A percentile compares a stretch with the other conserved stretches of the same genome.
These are phyloP conservation scores for Tolypocladium paradoxum DNA, from an alignment of 2,329 filamentous ascomycete genomes.

Conservation along the genomic window DNA sequence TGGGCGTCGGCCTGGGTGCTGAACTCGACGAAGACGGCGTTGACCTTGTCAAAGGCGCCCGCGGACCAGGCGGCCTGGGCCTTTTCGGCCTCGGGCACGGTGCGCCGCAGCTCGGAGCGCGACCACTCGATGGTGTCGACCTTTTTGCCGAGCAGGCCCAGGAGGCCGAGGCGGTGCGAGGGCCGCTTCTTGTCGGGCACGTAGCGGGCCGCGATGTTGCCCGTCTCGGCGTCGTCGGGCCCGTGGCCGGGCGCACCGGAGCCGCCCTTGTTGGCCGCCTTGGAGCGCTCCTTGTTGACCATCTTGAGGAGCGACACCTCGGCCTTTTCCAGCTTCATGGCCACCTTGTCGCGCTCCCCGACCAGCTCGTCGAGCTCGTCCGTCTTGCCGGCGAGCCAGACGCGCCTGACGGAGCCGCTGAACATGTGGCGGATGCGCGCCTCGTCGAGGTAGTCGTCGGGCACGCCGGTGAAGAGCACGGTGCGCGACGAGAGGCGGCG, in stretches of 20 bases:
- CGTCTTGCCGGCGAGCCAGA: constrained; percentile 74
- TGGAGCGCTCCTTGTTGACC: constrained; percentile 26
- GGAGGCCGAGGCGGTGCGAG: constrained; percentile 51
- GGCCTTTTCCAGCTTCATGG: constrained; percentile 70
- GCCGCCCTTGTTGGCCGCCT: constrained; percentile 22
- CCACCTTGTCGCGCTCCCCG: constrained; percentile 61
- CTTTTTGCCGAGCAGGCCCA: constrained; percentile 52
- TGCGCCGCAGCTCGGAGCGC: constrained; percentile 44
- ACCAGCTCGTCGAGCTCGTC: constrained; percentile 68
- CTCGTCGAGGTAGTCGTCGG: constrained; percentile 64
- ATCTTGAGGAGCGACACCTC: constrained; percentile 72
- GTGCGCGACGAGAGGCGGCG: constrained; percentile 81
- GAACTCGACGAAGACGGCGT: constrained; percentile 90
- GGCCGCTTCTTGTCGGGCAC: constrained; percentile 58
- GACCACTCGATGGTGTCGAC: constrained; percentile 86
- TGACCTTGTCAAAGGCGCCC: constrained; percentile 52
- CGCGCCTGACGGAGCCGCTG: constrained; percentile 63
- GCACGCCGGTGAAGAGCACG: constrained; percentile 85
- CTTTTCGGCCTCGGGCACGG: constrained; percentile 54
- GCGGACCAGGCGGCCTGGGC: constrained; percentile 52
- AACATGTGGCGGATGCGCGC: constrained; percentile 66
- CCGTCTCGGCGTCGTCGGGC: constrained; percentile 49
- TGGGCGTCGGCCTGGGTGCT: constrained; percentile 74
- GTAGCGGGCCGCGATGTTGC: constrained; percentile 53
- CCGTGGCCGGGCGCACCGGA: constrained; percentile 1